A percentile compares a stretch with the other conserved stretches of the same genome.
Evolutionary conservation across 306 rosid genomes (phyloP).

Genomic region (Echinosophora koreensis): DNA sequence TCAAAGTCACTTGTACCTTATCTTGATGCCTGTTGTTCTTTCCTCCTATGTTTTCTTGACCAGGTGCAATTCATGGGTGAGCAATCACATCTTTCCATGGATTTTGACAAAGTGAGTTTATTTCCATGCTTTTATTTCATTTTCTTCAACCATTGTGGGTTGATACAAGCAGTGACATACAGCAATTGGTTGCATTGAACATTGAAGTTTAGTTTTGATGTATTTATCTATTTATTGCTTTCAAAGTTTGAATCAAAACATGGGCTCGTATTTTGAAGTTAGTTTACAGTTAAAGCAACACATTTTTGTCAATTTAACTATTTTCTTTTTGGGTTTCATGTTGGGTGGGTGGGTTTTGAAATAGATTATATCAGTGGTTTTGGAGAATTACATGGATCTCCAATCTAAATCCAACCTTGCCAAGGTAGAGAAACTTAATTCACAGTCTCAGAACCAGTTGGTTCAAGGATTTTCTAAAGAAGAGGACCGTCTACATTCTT

Average conservation of each 20-base stretch:
- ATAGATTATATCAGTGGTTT: conserved; percentile 87
- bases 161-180: conserved; percentile 42
- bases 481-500: conserved; percentile 53
- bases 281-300: conserved; percentile 37
- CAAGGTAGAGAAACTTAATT: conserved; percentile 57
- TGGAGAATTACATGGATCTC: conserved; percentile 78
- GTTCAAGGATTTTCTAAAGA: conserved; percentile 57
- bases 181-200: conserved; percentile 30
- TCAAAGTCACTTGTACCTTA: conserved; percentile 41
- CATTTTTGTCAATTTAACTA: conserved; percentile 24
- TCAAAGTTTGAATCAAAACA: conserved; percentile 15
- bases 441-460: conserved; percentile 62
- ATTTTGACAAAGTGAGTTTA: conserved; percentile 86
- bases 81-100: conserved; percentile 93
- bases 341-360: conserved; percentile 46
- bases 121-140: conserved; percentile 42
- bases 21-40: conserved; percentile 43
- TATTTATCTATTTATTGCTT: conserved; percentile 18
- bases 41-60: conserved; percentile 39
- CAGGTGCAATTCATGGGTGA: conserved; percentile 93
- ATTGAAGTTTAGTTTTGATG: conserved; percentile 41
- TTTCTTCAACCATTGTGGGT: conserved; percentile 34
- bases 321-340: conserved; percentile 38
- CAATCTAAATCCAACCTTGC: conserved; percentile 50
- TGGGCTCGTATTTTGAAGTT: conserved; percentile 40